A percentile compares a stretch with the other conserved stretches of the same genome.
These are phyloP conservation scores for Steccherinum ochraceum DNA, from an alignment of 768 basidiomycete species.

Conservation along the genomic window DNA sequence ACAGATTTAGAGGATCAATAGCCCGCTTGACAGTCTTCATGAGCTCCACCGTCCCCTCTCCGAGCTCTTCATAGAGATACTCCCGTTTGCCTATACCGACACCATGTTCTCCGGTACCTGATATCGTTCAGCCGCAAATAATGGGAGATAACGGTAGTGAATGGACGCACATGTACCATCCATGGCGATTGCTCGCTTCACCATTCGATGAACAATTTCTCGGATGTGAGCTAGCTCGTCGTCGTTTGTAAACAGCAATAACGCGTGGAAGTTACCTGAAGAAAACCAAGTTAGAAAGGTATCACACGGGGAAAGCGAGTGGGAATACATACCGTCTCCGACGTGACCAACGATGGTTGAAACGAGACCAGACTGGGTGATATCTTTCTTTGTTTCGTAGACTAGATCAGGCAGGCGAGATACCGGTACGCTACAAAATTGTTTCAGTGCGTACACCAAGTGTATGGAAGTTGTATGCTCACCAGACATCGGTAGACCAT, in stretches of 20 bases:
- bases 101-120: slow-evolving; percentile 84
- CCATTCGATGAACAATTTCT: slow-evolving; percentile 62
- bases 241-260: slow-evolving; percentile 53
- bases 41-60: slow-evolving; percentile 70
- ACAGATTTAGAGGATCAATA: slow-evolving; percentile 72
- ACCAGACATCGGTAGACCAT: slow-evolving; percentile 94
- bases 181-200: slow-evolving; percentile 62
- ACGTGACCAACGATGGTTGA: slow-evolving; percentile 82
- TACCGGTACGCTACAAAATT: slow-evolving; percentile 53
- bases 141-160: background rate
- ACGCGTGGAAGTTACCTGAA: slow-evolving; percentile 43
- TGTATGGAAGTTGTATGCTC: slow-evolving; percentile 13
- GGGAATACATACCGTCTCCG: slow-evolving; percentile 65
- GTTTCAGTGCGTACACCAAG: background rate
- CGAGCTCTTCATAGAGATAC: slow-evolving; percentile 80
- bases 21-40: slow-evolving; percentile 83
- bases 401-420: slow-evolving; percentile 64
- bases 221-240: slow-evolving; percentile 48
- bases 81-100: slow-evolving; percentile 84
- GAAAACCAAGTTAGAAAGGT: background rate
- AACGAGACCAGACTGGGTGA: slow-evolving; percentile 46
- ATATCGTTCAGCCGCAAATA: background rate
- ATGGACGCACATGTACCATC: slow-evolving; percentile 68
- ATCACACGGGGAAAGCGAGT: no score
- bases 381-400: slow-evolving; percentile 73